phyloP scores from a whole-genome alignment of 306 rosid genomes.

The Cucumis melo region DNA sequence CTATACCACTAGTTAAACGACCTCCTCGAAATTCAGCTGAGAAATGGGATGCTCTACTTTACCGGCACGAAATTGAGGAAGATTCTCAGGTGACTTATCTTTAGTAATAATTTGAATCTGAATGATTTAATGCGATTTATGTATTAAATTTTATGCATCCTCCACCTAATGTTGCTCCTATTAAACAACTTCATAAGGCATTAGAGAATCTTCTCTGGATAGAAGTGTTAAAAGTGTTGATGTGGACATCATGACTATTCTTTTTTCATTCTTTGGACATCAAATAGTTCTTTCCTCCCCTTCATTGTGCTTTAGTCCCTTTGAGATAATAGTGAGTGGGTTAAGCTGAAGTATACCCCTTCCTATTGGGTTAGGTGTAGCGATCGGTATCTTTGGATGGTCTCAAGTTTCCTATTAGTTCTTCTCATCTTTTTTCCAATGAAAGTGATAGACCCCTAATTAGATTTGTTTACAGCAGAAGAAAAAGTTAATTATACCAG shows the following conservation, averaged over 20 bases:
- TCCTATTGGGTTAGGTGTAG: neutral
- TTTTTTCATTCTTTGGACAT: neutral
- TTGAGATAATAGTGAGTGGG: neutral
- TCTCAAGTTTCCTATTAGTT: neutral
- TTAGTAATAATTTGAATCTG: neutral
- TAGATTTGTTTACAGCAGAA: too few relatives aligned
- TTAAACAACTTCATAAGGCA: neutral
- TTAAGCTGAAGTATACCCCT: neutral
- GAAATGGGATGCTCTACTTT: slow-evolving; percentile 95
- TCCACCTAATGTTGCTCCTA: neutral
- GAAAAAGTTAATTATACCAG: too few relatives aligned
- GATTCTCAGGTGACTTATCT: slow-evolving; percentile 61
- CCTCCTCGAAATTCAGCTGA: slow-evolving; percentile 80
- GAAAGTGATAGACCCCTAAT: too few relatives aligned
- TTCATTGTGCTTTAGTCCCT: neutral
- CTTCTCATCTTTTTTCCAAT: neutral
- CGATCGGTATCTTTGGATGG: neutral
- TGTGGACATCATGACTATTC: neutral
- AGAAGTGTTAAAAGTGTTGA: neutral
- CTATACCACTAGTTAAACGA: slow-evolving; percentile 75
- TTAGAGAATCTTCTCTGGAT: neutral
- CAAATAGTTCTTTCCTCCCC: neutral
- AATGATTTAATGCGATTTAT: neutral
- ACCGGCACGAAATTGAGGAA: slow-evolving; percentile 57
- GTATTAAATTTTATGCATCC: neutral